Evolutionary conservation across 305 asterid genomes (phyloP).

Genomic region (Solanum hybrid): DNA sequence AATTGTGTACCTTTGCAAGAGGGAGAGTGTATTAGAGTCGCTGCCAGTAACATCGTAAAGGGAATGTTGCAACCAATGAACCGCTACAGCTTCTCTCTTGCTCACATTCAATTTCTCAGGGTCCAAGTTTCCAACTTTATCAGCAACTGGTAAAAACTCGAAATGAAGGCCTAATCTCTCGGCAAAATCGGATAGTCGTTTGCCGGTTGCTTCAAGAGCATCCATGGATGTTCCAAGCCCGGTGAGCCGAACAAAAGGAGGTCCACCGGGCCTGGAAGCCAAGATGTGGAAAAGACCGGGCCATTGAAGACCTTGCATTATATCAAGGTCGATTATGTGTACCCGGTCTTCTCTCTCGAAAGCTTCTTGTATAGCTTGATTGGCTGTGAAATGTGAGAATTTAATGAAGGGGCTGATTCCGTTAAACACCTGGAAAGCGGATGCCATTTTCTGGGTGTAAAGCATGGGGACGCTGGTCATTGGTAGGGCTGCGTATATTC

Average conservation of each 20-base stretch:
- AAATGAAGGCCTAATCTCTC: constrained; percentile 79
- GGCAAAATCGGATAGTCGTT: constrained; percentile 80
- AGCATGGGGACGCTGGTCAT: constrained; percentile 22
- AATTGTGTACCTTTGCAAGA: constrained; percentile 65
- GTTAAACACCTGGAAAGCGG: constrained; percentile 89
- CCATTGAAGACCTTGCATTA: constrained; percentile 98
- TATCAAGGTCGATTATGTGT: constrained; percentile 87
- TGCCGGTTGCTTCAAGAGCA: constrained; percentile 88
- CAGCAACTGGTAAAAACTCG: constrained; percentile 72
- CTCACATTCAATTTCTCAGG: constrained; percentile 55
- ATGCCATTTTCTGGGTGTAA: constrained; percentile 64
- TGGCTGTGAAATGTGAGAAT: constrained; percentile 93
- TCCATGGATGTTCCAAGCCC: constrained; percentile 81
- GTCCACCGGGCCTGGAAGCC: constrained; percentile 87
- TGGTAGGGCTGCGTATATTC: constrained; percentile 71
- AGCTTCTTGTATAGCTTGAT: constrained; percentile 95
- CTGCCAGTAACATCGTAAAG: constrained; percentile 93
- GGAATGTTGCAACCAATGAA: constrained; percentile 97
- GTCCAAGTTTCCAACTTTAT: constrained; percentile 70
- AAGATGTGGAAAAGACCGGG: constrained; percentile 89
- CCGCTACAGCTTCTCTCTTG: constrained; percentile 91
- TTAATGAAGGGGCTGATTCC: constrained; percentile 93
- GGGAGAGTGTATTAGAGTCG: constrained; percentile 65
- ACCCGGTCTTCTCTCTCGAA: constrained; percentile 92
- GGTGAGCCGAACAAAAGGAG: constrained; percentile 80